phyloP scores from a whole-genome alignment of 176 grass and related monocot species.

The Aegilops umbellulata region DNA sequence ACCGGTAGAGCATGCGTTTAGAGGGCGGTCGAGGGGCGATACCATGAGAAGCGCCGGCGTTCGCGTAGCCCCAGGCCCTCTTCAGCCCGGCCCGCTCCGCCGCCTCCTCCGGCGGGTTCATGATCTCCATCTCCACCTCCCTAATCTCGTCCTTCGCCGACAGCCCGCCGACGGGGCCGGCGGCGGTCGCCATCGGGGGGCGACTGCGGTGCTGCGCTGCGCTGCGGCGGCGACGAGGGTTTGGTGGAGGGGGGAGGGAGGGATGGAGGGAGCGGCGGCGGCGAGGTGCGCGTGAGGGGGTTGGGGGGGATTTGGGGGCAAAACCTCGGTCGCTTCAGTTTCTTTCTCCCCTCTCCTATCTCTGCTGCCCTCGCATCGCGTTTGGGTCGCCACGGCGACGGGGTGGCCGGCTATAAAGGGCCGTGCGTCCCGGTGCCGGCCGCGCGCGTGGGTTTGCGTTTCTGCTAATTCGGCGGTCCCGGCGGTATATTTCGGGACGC shows the following conservation, averaged over 20 bases:
- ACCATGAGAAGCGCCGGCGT: slow-evolving; percentile 6
- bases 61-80: neutral
- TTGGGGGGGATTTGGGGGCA: neutral
- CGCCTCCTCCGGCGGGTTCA: neutral
- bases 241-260: slow-evolving; percentile 1
- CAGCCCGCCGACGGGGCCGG: neutral
- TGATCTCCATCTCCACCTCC: slow-evolving; percentile 11
- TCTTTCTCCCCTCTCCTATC: neutral
- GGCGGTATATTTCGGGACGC: neutral
- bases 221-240: neutral
- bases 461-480: neutral
- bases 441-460: neutral
- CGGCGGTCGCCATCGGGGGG: slow-evolving; percentile 28
- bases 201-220: neutral
- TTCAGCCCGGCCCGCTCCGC: slow-evolving; percentile 4
- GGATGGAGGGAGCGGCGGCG: neutral
- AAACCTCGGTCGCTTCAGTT: slow-evolving; percentile 27
- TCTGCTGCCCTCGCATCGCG: neutral
- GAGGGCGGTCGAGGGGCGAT: neutral
- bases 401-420: neutral
- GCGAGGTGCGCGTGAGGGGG: neutral
- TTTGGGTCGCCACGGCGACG: slow-evolving; percentile 1
- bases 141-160: neutral
- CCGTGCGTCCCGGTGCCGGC: neutral
- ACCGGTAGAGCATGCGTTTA: neutral